phyloP scores from a whole-genome alignment of 495 filamentous ascomycete species.

The Aspergillus bridgeri region DNA sequence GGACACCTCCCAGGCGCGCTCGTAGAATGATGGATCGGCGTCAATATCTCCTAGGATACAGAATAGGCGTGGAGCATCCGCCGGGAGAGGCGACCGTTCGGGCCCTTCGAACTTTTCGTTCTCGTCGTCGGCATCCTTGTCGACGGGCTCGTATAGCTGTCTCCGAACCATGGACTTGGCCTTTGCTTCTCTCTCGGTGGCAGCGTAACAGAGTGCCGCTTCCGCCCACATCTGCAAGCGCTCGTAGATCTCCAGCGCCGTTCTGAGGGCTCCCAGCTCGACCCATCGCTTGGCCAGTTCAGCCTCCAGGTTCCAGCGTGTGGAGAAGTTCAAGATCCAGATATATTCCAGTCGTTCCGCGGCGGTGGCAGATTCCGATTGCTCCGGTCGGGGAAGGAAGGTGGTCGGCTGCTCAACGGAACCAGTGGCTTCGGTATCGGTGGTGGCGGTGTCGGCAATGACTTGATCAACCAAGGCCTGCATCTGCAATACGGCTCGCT shows the following conservation, averaged over 20 bases:
- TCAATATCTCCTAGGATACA: slow-evolving; percentile 94
- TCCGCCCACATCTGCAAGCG: slow-evolving; percentile 94
- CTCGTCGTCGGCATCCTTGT: slow-evolving; percentile 41
- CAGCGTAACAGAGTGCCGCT: slow-evolving; percentile 83
- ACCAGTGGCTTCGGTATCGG: slow-evolving; percentile 26
- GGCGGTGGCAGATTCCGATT: slow-evolving; percentile 72
- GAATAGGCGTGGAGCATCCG: slow-evolving; percentile 82
- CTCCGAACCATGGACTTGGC: slow-evolving; percentile 69
- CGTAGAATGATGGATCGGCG: slow-evolving; percentile 66
- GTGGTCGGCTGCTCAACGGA: slow-evolving; percentile 48
- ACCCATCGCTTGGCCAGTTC: slow-evolving; percentile 92
- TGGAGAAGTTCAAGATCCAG: slow-evolving; percentile 75
- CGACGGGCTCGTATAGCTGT: slow-evolving; percentile 67
- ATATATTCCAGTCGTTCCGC: slow-evolving; percentile 76
- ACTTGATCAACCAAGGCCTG: slow-evolving; percentile 96
- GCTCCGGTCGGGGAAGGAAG: slow-evolving; percentile 77
- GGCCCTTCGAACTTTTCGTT: slow-evolving; percentile 58
- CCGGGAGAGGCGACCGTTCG: slow-evolving; percentile 64
- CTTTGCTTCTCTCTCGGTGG: slow-evolving; percentile 78
- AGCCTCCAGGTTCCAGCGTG: slow-evolving; percentile 88
- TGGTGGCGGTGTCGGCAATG: slow-evolving; percentile 73
- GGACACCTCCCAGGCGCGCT: slow-evolving; percentile 86
- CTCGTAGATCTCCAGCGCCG: slow-evolving; percentile 95
- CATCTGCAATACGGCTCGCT: slow-evolving; percentile 86
- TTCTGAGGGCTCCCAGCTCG: slow-evolving; percentile 76